phyloP scores from a whole-genome alignment of 176 grass and related monocot genomes.

The Carex scoparia region DNA sequence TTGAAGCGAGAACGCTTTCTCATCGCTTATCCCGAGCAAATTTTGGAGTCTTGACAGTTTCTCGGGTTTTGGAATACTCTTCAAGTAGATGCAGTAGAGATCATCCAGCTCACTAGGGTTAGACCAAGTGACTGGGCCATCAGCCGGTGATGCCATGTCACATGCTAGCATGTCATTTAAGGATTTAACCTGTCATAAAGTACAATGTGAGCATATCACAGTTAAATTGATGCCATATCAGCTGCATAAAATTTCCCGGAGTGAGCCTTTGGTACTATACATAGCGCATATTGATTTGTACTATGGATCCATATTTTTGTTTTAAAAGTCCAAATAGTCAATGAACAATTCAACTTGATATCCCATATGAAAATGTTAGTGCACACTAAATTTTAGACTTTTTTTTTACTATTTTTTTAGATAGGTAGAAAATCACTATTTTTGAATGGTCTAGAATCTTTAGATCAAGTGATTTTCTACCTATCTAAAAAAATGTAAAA shows the following conservation, averaged over 20 bases:
- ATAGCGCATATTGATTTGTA: too few relatives aligned
- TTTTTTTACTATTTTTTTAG: too few relatives aligned
- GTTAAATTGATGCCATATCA: background rate
- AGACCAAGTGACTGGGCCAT: conserved; percentile 57
- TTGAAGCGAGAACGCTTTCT: conserved; percentile 49
- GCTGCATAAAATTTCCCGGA: background rate
- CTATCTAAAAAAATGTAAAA: too few relatives aligned
- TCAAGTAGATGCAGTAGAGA: conserved; percentile 68
- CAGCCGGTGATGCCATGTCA: conserved; percentile 56
- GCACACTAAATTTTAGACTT: too few relatives aligned
- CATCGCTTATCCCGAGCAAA: conserved; percentile 56
- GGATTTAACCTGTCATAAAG: conserved; percentile 50
- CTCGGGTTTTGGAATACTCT: conserved; percentile 75
- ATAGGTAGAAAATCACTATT: too few relatives aligned
- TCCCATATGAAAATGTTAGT: too few relatives aligned
- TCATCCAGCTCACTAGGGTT: conserved; percentile 64
- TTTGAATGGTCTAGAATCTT: too few relatives aligned
- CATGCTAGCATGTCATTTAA: conserved; percentile 91
- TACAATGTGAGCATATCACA: background rate
- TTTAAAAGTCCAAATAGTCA: too few relatives aligned
- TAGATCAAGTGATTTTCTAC: too few relatives aligned
- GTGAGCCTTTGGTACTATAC: too few relatives aligned
- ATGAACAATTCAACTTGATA: too few relatives aligned
- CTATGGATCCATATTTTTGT: too few relatives aligned
- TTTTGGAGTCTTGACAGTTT: conserved; percentile 72